Evolutionary conservation across 2,329 filamentous ascomycete genomes (phyloP).

Genomic region (Ascochyta koolunga): DNA sequence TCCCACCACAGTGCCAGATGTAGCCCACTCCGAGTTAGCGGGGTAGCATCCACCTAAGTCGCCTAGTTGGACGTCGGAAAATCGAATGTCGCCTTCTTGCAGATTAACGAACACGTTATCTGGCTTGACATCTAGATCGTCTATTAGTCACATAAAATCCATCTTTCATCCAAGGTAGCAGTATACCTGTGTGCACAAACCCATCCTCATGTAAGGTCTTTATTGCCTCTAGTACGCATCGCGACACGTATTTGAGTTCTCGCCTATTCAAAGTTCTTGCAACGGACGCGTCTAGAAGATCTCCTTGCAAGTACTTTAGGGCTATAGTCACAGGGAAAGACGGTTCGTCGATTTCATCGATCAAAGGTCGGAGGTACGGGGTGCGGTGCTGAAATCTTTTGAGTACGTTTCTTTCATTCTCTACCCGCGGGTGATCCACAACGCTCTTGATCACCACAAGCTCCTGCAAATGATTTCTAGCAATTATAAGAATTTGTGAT

Average conservation of each 20-base stretch:
- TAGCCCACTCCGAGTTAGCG: constrained; percentile 27
- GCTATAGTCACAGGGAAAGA: constrained; percentile 27
- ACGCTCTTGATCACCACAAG: constrained; percentile 35
- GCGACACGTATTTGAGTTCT: constrained; percentile 27
- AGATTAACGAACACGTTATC: constrained; percentile 49
- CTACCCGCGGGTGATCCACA: constrained; percentile 24
- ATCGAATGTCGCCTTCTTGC: constrained; percentile 33
- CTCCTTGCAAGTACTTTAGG: constrained; percentile 29
- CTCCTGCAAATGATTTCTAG: neutral
- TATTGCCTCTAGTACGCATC: constrained; percentile 31
- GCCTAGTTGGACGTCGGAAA: constrained; percentile 44
- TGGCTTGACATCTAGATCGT: constrained; percentile 45
- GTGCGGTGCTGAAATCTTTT: constrained; percentile 30
- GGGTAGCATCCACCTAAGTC: constrained; percentile 41
- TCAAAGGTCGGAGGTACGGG: constrained; percentile 30
- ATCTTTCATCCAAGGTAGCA: neutral
- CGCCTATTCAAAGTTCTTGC: constrained; percentile 21
- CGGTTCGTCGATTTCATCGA: constrained; percentile 37
- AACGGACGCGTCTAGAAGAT: constrained; percentile 22
- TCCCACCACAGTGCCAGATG: constrained; percentile 40
- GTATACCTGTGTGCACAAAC: constrained; percentile 33
- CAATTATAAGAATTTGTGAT: neutral
- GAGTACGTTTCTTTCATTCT: constrained; percentile 38
- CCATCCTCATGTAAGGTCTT: constrained; percentile 33
- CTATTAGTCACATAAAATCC: constrained; percentile 10